A percentile compares a stretch with the other conserved stretches of the same genome.
Conservation (phyloP, 1,139 yeast genomes). For the Oligophagozyma castellii region DNA sequence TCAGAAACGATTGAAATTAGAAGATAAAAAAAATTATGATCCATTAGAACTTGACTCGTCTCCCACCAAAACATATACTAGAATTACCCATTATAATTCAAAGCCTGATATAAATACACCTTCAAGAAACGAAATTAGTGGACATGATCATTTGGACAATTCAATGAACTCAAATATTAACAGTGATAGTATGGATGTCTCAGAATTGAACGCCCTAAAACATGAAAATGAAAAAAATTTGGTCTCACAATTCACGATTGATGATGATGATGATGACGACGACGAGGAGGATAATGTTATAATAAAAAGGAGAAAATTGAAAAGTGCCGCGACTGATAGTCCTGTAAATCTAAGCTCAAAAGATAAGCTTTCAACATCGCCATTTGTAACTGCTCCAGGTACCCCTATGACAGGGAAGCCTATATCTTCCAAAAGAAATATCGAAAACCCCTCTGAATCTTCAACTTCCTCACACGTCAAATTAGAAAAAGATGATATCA, state of each 20-base stretch:
- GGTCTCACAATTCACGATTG: no score
- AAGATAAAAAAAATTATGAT: conserved; percentile 1
- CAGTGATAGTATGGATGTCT: conserved; percentile 1
- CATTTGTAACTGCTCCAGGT: conserved; percentile 25
- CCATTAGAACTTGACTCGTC: conserved; percentile 1
- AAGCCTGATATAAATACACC: neutral
- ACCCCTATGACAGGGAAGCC: conserved; percentile 15
- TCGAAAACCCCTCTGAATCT: conserved; percentile 16
- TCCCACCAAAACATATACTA: conserved; percentile 6
- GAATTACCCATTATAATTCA: neutral
- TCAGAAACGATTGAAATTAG: conserved; percentile 3
- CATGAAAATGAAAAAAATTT: conserved; percentile 1
- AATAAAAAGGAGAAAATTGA: conserved; percentile 28
- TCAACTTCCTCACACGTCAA: conserved; percentile 28
- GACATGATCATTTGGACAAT: no score
- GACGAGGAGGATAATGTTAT: conserved; percentile 43
- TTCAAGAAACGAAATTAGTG: no score
- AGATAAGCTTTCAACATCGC: conserved; percentile 21
- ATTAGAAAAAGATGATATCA: conserved; percentile 33
- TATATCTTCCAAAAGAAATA: conserved; percentile 3
- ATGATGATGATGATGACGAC: conserved; percentile 15
- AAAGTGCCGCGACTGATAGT: conserved; percentile 25
- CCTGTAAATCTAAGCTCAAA: conserved; percentile 23
- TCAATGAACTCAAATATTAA: neutral
- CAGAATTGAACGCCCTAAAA: conserved; percentile 2